A percentile compares a stretch with the other conserved stretches of the same genome.
Evolutionary conservation across 768 basidiomycete species (phyloP).

Genomic region (Leccinum sublutescens): DNA sequence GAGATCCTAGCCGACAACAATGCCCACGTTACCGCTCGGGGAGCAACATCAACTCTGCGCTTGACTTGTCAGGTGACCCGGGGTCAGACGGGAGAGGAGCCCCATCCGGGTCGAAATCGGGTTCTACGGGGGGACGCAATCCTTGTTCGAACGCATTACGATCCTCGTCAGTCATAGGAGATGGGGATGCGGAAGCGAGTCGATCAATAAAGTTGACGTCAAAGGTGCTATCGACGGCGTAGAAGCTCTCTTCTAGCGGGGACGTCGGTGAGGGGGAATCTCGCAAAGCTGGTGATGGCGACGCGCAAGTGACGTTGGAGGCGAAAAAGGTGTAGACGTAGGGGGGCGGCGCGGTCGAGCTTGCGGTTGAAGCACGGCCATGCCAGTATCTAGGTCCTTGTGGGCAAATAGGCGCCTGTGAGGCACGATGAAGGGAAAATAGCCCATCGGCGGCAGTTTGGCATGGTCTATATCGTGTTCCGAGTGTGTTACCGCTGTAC

Average conservation of each 20-base stretch:
- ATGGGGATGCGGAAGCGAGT: constrained; percentile 37
- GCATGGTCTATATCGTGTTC: constrained; percentile 61
- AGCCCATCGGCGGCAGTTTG: constrained; percentile 52
- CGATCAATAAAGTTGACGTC: constrained; percentile 42
- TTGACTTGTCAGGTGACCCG: constrained; percentile 44
- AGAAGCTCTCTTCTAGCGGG: constrained; percentile 20
- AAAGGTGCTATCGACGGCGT: constrained; percentile 25
- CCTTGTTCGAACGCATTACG: constrained; percentile 14
- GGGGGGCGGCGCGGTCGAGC: constrained; percentile 17
- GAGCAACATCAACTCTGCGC: constrained; percentile 39
- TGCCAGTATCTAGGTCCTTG: constrained; percentile 47
- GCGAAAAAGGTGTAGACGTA: constrained; percentile 50
- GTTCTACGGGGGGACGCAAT: constrained; percentile 16
- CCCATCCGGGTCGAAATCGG: constrained; percentile 44
- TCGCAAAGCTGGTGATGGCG: constrained; percentile 10
- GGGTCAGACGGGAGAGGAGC: constrained; percentile 37
- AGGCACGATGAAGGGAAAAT: constrained; percentile 25
- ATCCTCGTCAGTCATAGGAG: constrained; percentile 36
- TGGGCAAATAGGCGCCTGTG: constrained; percentile 32
- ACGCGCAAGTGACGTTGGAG: constrained; percentile 39
- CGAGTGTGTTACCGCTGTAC: constrained; percentile 62
- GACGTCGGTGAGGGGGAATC: not conserved
- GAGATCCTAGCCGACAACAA: not conserved
- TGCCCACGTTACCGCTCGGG: constrained; percentile 40
- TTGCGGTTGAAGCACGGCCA: constrained; percentile 15